Conservation (phyloP, 345 rosid genomes). For the Pistacia vera region DNA sequence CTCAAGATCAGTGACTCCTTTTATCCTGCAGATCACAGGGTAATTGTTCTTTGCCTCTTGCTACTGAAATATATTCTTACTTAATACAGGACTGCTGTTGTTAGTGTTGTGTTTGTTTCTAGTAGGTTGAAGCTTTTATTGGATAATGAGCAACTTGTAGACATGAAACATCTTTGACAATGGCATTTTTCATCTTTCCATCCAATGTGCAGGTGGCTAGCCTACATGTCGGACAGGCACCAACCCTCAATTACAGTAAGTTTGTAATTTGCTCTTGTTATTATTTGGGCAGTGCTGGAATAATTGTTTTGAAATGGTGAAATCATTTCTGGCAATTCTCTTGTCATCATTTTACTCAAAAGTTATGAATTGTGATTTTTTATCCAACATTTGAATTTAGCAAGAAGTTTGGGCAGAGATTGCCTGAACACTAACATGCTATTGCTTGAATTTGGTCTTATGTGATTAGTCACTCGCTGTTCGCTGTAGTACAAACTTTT, state of each 20-base stretch:
- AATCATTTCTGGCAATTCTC: neutral
- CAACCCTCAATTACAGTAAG: slow-evolving; percentile 77
- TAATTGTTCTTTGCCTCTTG: slow-evolving; percentile 14
- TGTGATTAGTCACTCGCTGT: neutral
- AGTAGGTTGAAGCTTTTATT: slow-evolving; percentile 17
- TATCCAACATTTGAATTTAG: neutral
- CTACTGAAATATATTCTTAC: neutral
- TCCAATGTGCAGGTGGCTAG: slow-evolving; percentile 62
- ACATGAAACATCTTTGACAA: neutral
- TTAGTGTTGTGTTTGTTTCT: slow-evolving; percentile 10
- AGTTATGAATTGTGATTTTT: neutral
- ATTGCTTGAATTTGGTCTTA: neutral
- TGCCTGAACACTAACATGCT: neutral
- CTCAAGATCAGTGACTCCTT: slow-evolving; percentile 49
- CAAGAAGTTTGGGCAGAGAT: neutral
- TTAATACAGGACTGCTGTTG: neutral
- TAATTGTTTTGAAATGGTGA: neutral
- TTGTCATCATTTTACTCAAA: neutral
- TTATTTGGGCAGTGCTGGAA: neutral
- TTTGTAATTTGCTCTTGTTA: slow-evolving; percentile 6
- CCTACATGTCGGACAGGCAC: slow-evolving; percentile 64
- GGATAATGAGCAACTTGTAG: neutral
- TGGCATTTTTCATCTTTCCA: neutral
- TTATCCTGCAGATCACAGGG: slow-evolving; percentile 65
- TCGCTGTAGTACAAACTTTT: neutral